Conservation (phyloP, 2,329 filamentous ascomycete species). For the Acephala macrosclerotiorum region DNA sequence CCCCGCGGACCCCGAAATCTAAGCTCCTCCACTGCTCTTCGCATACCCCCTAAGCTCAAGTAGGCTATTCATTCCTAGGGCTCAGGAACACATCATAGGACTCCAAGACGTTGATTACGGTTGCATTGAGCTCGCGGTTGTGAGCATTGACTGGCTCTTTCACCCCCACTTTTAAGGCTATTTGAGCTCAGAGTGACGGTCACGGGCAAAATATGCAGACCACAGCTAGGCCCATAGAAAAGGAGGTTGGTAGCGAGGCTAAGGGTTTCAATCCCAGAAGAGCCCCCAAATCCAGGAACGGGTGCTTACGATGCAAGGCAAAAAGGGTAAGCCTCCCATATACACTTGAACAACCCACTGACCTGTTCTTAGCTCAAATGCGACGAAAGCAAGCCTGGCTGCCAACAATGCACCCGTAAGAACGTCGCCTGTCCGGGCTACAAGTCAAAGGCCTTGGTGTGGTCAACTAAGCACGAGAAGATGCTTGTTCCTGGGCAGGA, state of each 20-base stretch:
- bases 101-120: neutral
- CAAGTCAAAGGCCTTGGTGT: slow-evolving; percentile 36
- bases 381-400: slow-evolving; percentile 41
- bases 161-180: slow-evolving; percentile 23
- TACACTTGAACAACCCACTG: slow-evolving; percentile 9
- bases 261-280: slow-evolving; percentile 35
- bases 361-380: slow-evolving; percentile 39
- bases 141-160: neutral
- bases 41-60: slow-evolving; percentile 9
- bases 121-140: neutral
- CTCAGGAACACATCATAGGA: neutral
- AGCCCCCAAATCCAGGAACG: slow-evolving; percentile 39
- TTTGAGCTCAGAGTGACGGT: slow-evolving; percentile 13
- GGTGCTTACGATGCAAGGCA: slow-evolving; percentile 40
- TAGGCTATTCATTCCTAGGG: neutral
- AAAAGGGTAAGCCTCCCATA: slow-evolving; percentile 35
- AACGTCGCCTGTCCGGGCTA: slow-evolving; percentile 39
- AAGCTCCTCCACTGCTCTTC: neutral
- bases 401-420: slow-evolving; percentile 38
- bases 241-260: neutral
- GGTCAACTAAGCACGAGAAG: slow-evolving; percentile 44
- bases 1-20: neutral
- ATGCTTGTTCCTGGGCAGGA: slow-evolving; percentile 26
- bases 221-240: slow-evolving; percentile 11
- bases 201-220: slow-evolving; percentile 18